Base-by-base conservation (phyloP, 2,329 filamentous ascomycete genomes). In the Xylaria sp. region DNA sequence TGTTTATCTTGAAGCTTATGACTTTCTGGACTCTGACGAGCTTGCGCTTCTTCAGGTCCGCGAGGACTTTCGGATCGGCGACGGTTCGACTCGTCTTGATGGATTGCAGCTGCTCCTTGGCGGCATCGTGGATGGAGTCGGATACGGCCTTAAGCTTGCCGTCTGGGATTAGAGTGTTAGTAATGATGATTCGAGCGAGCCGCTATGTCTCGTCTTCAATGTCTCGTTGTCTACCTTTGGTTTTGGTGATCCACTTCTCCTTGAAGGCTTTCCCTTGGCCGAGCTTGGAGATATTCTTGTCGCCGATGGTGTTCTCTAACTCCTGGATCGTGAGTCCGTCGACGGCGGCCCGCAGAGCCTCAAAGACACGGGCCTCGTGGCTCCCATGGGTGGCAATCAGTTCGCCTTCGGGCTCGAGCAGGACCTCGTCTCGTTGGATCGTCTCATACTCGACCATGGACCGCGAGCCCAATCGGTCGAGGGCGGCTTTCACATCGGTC, bases 191-290 rank as follows among this genome's bases (percentile, higher is more conserved):
- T 10, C 25, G 12, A 41, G 34, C 23, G 41, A 41, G 12, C 39
- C 2, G 20, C 10, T 37, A 37, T 37, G 34, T 9, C 34, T 34
- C 6, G 32, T 34, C 32, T 9, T 8, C 3, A 1, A 20, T 28
- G 48, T 25, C 50, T 66, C 18, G 15, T 15, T 10, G 37, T 41
- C 66, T 52, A 66, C 60, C 65, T 56, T 65, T 62, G 28, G 56
- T 61, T 48, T 89, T 90, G 18, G 82, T 79, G 70, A 92, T 91
- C 90, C 90, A 92, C 79, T 90, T 91, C 88, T 91, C 88, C 79
- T 89, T 97, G 85, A 98, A 97, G 41, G 94, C 95, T 84, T 96
- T 97, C 76, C 94, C 94, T 80, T 96, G 92, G 23, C 96, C 96
- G 70, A 98, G 85, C 83, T 93, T 95, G 63, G 90, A 87, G 57